Evolutionary conservation across 164 flowering plant genomes (phyloP).

Genomic region (Berberis vulgaris): DNA sequence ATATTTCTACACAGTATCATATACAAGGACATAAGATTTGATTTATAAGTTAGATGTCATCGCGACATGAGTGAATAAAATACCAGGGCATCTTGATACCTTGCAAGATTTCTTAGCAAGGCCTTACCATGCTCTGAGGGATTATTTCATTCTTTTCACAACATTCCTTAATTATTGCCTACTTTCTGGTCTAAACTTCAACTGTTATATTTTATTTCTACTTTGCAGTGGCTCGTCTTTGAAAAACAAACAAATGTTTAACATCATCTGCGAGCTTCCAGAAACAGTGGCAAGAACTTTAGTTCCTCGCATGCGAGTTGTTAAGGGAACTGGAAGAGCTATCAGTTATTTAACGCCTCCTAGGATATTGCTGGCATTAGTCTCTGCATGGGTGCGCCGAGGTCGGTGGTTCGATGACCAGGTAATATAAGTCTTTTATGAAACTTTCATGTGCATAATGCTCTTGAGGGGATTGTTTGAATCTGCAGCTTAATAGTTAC

Average conservation of each 20-base stretch:
- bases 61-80: background rate
- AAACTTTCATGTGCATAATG: background rate
- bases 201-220: background rate
- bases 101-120: no score
- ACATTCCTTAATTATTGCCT: background rate
- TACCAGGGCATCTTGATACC: background rate
- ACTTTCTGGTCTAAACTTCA: no score
- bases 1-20: background rate
- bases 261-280: slow-evolving; percentile 94
- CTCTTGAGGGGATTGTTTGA: background rate
- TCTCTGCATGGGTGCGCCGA: slow-evolving; percentile 87
- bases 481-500: background rate
- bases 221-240: slow-evolving; percentile 71
- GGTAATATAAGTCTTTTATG: slow-evolving; percentile 33
- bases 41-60: no score
- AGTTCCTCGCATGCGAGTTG: slow-evolving; percentile 87
- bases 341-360: slow-evolving; percentile 95
- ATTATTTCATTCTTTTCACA: background rate
- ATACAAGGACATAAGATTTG: no score
- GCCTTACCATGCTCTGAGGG: no score
- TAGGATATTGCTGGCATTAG: slow-evolving; percentile 83
- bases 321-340: slow-evolving; percentile 86
- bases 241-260: slow-evolving; percentile 86
- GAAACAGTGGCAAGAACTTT: slow-evolving; percentile 95
- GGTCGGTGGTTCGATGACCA: slow-evolving; percentile 96